Evolutionary conservation across 148 eudicot genomes (phyloP).

Genomic region (Vaccinium darrowii): DNA sequence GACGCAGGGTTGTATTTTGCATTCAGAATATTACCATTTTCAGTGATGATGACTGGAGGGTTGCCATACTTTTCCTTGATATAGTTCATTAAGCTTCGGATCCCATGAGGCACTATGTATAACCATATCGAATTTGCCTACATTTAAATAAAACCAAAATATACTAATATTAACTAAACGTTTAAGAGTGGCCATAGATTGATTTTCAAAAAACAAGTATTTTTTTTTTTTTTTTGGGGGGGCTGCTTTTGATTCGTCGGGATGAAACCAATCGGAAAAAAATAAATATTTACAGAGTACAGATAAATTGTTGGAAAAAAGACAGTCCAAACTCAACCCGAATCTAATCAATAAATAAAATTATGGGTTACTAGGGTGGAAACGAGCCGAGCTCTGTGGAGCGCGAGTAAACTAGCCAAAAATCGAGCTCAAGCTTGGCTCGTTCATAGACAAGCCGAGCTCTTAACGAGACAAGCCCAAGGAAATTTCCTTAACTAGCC

Average conservation of each 20-base stretch:
- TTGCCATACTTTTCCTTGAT: slow-evolving; percentile 75
- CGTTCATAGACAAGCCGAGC: too few species aligned
- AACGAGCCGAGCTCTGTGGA: too few species aligned
- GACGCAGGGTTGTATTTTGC: background rate
- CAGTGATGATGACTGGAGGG: slow-evolving; percentile 71
- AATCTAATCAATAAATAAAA: background rate
- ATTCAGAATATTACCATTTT: slow-evolving; percentile 61
- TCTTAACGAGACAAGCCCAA: too few species aligned
- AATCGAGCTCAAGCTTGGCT: too few species aligned
- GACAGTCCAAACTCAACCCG: background rate
- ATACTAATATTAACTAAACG: background rate
- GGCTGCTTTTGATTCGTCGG: background rate
- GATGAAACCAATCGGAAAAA: background rate
- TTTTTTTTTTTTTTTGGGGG: background rate
- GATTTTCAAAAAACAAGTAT: background rate
- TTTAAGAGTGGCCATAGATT: background rate
- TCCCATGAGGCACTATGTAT: slow-evolving; percentile 85
- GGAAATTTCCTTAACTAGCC: too few species aligned
- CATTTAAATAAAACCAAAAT: background rate
- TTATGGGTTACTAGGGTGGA: background rate
- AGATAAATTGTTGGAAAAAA: too few species aligned
- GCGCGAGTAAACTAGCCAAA: too few species aligned
- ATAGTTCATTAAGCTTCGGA: slow-evolving; percentile 81
- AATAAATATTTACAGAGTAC: background rate
- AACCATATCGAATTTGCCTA: slow-evolving; percentile 90